These are phyloP conservation scores for Cladophialophora bantiana DNA, from an alignment of 2,329 filamentous ascomycete species.

Conservation along the genomic window DNA sequence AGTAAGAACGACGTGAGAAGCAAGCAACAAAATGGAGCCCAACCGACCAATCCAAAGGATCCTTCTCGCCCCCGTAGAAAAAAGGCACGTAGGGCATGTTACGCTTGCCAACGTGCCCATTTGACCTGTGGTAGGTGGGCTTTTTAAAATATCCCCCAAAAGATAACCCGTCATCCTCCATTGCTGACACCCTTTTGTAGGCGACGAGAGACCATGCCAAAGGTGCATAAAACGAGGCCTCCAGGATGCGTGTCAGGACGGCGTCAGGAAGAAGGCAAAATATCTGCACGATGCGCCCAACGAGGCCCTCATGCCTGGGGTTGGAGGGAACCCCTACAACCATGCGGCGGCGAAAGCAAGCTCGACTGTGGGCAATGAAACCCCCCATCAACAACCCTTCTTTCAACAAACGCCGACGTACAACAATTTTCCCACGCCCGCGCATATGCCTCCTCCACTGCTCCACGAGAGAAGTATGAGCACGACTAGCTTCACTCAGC, in stretches of 20 bases:
- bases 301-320: slow-evolving; percentile 85
- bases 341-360: slow-evolving; percentile 51
- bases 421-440: slow-evolving; percentile 52
- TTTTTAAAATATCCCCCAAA: background rate
- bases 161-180: slow-evolving; percentile 21
- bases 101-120: slow-evolving; percentile 95
- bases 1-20: slow-evolving; percentile 55
- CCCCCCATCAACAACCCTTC: slow-evolving; percentile 49
- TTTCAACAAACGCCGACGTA: slow-evolving; percentile 46
- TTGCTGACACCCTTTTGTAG: slow-evolving; percentile 59
- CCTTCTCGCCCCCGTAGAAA: slow-evolving; percentile 87
- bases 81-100: slow-evolving; percentile 94
- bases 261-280: slow-evolving; percentile 97
- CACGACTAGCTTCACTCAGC: slow-evolving; percentile 66
- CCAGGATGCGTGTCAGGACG: slow-evolving; percentile 90
- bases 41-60: slow-evolving; percentile 73
- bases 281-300: slow-evolving; percentile 96
- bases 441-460: slow-evolving; percentile 52
- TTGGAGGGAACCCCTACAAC: slow-evolving; percentile 70
- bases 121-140: slow-evolving; percentile 89
- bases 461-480: slow-evolving; percentile 55
- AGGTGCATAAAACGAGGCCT: slow-evolving; percentile 93
- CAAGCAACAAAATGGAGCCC: slow-evolving; percentile 63
- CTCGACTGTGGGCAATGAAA: slow-evolving; percentile 42
- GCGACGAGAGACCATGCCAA: slow-evolving; percentile 92